A percentile compares a stretch with the other conserved stretches of the same genome.
Evolutionary conservation across 345 rosid genomes (phyloP).

Genomic region (Rhizophora mangle): DNA sequence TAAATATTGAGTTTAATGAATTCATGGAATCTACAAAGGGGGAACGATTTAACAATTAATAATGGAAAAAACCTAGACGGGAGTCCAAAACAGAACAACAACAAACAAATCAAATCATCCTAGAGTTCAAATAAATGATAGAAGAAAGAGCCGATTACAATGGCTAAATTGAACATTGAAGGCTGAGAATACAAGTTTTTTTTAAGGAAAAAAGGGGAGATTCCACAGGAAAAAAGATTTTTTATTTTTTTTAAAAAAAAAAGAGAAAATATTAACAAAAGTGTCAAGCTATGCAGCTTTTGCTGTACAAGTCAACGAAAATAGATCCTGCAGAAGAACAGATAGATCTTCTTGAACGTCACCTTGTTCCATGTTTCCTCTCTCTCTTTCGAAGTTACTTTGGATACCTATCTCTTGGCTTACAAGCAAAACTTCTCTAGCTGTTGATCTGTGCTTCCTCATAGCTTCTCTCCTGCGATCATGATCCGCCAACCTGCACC

Average conservation of each 20-base stretch:
- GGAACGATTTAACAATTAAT: too few species aligned
- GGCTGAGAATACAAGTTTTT: neutral
- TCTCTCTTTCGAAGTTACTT: constrained; percentile 14
- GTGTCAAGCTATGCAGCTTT: constrained; percentile 38
- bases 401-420: constrained; percentile 28
- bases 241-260: neutral
- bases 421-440: constrained; percentile 9
- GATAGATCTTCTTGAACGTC: constrained; percentile 36
- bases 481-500: constrained; percentile 55
- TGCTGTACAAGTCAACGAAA: constrained; percentile 28
- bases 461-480: constrained; percentile 48
- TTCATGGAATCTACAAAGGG: too few species aligned
- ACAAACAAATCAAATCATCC: neutral
- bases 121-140: neutral
- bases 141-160: neutral
- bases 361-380: constrained; percentile 18
- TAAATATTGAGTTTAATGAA: too few species aligned
- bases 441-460: constrained; percentile 32
- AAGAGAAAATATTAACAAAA: neutral
- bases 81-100: too few species aligned
- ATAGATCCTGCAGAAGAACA: constrained; percentile 35
- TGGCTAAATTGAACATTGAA: neutral
- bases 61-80: too few species aligned
- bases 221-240: neutral
- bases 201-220: neutral